These are phyloP conservation scores for Septoria linicola DNA, from an alignment of 2,329 filamentous ascomycete species.

Conservation along the genomic window DNA sequence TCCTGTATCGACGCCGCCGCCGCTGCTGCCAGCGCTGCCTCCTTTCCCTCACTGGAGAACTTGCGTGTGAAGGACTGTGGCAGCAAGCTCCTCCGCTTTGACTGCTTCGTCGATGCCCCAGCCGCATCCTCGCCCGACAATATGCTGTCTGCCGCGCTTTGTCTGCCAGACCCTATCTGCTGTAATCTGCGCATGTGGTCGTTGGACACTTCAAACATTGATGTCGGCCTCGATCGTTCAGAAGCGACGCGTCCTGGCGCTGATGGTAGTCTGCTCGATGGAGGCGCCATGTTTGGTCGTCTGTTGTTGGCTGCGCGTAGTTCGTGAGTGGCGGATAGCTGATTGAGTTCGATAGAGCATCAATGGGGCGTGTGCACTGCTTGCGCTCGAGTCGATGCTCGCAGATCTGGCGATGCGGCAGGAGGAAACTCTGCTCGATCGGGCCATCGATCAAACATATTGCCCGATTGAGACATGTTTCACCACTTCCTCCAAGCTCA, in stretches of 20 bases:
- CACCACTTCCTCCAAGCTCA: no score
- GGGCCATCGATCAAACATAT: no score
- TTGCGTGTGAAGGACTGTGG: constrained; percentile 32
- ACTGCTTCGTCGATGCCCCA: constrained; percentile 20
- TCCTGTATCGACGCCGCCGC: constrained; percentile 23
- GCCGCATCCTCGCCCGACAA: constrained; percentile 2
- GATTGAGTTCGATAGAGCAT: constrained; percentile 7
- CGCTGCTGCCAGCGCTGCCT: neutral
- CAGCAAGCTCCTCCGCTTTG: constrained; percentile 36
- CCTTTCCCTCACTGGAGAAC: constrained; percentile 25
- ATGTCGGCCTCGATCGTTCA: constrained; percentile 29
- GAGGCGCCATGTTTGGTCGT: constrained; percentile 2
- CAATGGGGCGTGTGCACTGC: constrained; percentile 4
- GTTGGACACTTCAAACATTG: constrained; percentile 35
- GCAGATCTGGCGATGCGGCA: neutral
- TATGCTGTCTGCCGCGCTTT: constrained; percentile 3
- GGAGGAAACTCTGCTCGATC: neutral
- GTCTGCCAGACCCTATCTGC: constrained; percentile 20
- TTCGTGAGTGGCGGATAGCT: neutral
- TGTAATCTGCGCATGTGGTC: constrained; percentile 26
- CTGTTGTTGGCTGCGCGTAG: neutral
- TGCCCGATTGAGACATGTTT: no score
- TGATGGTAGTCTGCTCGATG: constrained; percentile 31
- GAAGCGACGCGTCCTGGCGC: constrained; percentile 23
- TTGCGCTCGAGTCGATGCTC: neutral